phyloP scores from a whole-genome alignment of 208 protist genomes.

The Naegleria lovaniensis region DNA sequence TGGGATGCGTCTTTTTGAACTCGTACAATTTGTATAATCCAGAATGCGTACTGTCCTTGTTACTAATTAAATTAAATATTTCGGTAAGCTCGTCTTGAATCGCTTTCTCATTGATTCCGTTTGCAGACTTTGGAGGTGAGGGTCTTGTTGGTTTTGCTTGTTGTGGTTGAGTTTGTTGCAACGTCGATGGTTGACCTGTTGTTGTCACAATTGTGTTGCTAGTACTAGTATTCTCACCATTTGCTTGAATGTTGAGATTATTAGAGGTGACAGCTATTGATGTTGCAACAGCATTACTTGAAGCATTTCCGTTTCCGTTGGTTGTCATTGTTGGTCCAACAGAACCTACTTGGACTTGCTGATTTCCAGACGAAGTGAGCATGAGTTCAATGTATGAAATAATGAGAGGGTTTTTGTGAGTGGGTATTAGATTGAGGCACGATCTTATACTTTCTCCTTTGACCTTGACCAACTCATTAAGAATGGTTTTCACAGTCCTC shows the following conservation, averaged over 20 bases:
- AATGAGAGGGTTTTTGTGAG: constrained; percentile 36
- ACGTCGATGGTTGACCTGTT: background rate
- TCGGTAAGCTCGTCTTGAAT: background rate
- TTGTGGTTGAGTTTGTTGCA: background rate
- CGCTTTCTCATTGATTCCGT: background rate
- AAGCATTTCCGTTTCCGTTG: background rate
- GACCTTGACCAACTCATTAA: constrained; percentile 55
- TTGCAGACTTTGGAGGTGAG: background rate
- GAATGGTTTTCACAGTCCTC: constrained; percentile 72
- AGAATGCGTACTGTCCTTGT: background rate
- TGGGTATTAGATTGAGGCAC: constrained; percentile 24
- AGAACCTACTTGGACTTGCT: background rate
- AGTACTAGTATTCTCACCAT: background rate
- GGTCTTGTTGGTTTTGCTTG: background rate
- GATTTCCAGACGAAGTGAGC: background rate
- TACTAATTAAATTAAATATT: background rate
- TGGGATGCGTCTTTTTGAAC: background rate
- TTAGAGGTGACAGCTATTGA: background rate
- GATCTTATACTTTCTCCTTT: constrained; percentile 32
- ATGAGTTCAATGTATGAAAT: constrained; percentile 35
- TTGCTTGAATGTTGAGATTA: background rate
- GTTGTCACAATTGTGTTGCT: background rate
- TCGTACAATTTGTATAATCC: background rate
- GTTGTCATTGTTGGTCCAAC: background rate
- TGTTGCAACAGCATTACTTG: background rate